These are phyloP conservation scores for Paramyrothecium roridum DNA, from an alignment of 2,329 filamentous ascomycete genomes.

Conservation along the genomic window DNA sequence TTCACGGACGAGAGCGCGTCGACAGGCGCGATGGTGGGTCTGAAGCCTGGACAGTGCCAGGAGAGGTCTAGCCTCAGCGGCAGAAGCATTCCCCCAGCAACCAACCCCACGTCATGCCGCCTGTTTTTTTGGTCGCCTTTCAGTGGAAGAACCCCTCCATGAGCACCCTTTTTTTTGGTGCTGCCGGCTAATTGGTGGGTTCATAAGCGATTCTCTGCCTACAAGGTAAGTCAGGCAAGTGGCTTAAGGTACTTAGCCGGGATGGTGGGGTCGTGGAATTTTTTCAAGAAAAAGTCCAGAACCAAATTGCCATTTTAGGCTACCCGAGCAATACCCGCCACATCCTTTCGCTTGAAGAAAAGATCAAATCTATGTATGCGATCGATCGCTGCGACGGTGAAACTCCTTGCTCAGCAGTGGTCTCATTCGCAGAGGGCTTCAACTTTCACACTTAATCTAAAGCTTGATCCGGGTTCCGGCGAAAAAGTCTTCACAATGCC, in stretches of 20 bases:
- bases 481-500: conserved; percentile 55
- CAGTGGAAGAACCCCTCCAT: not conserved
- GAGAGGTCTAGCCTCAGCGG: conserved; percentile 3
- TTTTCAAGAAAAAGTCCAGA: not conserved
- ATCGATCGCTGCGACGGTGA: too few relatives aligned
- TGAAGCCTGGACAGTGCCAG: not conserved
- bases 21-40: not conserved
- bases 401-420: too few relatives aligned
- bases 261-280: not conserved
- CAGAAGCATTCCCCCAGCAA: conserved; percentile 6
- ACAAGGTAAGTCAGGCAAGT: too few relatives aligned
- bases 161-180: not conserved
- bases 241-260: too few relatives aligned
- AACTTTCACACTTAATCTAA: too few relatives aligned
- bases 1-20: not conserved
- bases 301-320: not conserved
- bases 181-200: too few relatives aligned
- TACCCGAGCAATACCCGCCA: not conserved
- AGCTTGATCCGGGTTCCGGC: not conserved
- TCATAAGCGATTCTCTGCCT: too few relatives aligned
- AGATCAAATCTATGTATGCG: not conserved
- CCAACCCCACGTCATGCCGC: not conserved
- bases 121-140: not conserved
- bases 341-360: not conserved
- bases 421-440: too few relatives aligned